A percentile compares a stretch with the other conserved stretches of the same genome.
phyloP scores from a whole-genome alignment of 1,284 basidiomycete genomes.

The Cutaneotrichosporon sp. region DNA sequence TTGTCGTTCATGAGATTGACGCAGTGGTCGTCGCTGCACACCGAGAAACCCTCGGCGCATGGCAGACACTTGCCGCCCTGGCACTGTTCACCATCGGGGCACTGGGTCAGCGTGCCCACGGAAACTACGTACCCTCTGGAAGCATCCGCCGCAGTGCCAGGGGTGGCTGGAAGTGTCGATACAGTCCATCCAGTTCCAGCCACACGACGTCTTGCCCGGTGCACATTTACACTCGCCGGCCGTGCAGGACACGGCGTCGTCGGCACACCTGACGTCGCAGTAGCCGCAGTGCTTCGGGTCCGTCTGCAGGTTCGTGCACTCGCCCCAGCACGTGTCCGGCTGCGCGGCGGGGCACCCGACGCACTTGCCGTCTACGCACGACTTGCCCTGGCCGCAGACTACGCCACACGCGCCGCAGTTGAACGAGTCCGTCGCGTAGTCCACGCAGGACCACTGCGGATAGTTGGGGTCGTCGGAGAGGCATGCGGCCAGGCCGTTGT shows the following conservation, averaged over 20 bases:
- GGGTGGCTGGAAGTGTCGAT: neutral
- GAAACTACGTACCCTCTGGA: neutral
- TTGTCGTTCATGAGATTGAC: neutral
- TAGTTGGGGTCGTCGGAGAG: neutral
- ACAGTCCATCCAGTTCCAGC: neutral
- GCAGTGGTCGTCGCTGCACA: neutral
- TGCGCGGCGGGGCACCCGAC: neutral
- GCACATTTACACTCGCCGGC: neutral
- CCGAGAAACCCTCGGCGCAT: neutral
- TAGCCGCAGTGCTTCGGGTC: neutral
- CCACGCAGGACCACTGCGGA: neutral
- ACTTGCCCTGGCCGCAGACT: neutral
- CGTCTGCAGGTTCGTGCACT: neutral
- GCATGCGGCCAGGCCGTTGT: neutral
- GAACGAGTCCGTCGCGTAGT: neutral
- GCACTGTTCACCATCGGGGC: neutral
- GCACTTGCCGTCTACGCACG: neutral
- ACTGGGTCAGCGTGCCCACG: neutral
- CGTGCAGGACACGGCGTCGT: neutral
- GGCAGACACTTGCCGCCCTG: neutral
- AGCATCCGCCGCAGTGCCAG: neutral
- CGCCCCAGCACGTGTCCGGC: neutral
- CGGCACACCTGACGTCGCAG: neutral
- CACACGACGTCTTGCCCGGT: too few relatives aligned
- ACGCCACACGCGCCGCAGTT: neutral